These are phyloP conservation scores for Pterocarpus macrocarpus DNA, from an alignment of 306 rosid species.

Conservation along the genomic window DNA sequence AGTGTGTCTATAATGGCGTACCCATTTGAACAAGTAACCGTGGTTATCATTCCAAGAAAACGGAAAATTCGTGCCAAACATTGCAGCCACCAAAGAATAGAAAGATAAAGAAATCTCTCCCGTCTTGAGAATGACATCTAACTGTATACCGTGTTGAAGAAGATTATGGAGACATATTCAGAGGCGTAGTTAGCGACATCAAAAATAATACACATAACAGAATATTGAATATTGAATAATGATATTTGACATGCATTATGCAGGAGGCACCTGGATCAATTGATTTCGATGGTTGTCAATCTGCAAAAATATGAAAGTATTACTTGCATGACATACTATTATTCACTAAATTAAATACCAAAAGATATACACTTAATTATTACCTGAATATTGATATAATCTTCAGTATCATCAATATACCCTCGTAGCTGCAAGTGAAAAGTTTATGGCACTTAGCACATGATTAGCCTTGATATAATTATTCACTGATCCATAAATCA, in stretches of 20 bases:
- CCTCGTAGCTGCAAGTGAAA: slow-evolving; percentile 69
- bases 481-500: too few species aligned
- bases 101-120: slow-evolving; percentile 44
- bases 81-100: slow-evolving; percentile 73
- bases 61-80: slow-evolving; percentile 91
- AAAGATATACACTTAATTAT: slow-evolving; percentile 13
- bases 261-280: slow-evolving; percentile 75
- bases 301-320: slow-evolving; percentile 52
- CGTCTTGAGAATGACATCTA: slow-evolving; percentile 54
- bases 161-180: background rate
- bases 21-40: slow-evolving; percentile 90
- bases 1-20: slow-evolving; percentile 39
- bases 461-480: too few species aligned
- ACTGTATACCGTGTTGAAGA: slow-evolving; percentile 53
- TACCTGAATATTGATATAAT: slow-evolving; percentile 94
- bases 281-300: slow-evolving; percentile 85
- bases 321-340: slow-evolving; percentile 2
- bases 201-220: too few species aligned
- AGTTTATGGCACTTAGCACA: too few species aligned
- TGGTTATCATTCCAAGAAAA: slow-evolving; percentile 67
- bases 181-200: too few species aligned
- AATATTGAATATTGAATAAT: background rate
- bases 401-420: slow-evolving; percentile 94
- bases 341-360: background rate
- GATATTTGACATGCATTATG: background rate